A percentile compares a stretch with the other conserved stretches of the same genome.
These are phyloP conservation scores for Pseudogymnoascus sp. DNA, from an alignment of 2,329 filamentous ascomycete genomes.

Conservation along the genomic window DNA sequence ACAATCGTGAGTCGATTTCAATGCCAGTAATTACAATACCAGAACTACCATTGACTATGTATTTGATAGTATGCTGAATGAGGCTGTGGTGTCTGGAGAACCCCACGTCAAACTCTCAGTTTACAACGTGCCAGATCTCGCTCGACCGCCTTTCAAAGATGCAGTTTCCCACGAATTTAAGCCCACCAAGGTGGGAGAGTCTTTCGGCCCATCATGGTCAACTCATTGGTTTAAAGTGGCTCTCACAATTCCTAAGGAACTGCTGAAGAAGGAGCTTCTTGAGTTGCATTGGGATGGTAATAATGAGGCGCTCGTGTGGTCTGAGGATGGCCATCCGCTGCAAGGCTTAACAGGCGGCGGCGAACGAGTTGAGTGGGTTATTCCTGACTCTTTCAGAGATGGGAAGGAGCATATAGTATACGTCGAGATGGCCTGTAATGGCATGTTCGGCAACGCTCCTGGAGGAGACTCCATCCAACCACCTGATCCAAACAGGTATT, in stretches of 20 bases:
- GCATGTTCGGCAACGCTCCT: conserved; percentile 91
- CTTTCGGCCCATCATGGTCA: conserved; percentile 90
- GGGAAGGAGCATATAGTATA: conserved; percentile 85
- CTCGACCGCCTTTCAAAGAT: conserved; percentile 79
- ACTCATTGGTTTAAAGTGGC: conserved; percentile 94
- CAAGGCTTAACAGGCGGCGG: conserved; percentile 88
- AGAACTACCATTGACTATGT: conserved; percentile 12
- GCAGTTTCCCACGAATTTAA: conserved; percentile 69
- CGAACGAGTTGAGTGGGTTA: conserved; percentile 84
- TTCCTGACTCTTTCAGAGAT: conserved; percentile 74
- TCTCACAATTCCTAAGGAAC: conserved; percentile 66
- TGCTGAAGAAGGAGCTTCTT: conserved; percentile 71
- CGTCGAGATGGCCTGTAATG: conserved; percentile 97
- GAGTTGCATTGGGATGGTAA: conserved; percentile 95
- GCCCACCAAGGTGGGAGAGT: conserved; percentile 65
- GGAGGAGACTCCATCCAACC: conserved; percentile 83
- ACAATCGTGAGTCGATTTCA: conserved; percentile 49
- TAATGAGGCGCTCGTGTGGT: conserved; percentile 94
- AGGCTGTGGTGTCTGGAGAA: conserved; percentile 58
- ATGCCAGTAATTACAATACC: conserved; percentile 16
- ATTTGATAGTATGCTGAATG: conserved; percentile 57
- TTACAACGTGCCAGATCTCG: conserved; percentile 73
- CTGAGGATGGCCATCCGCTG: conserved; percentile 76
- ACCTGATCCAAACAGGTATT: conserved; percentile 77
- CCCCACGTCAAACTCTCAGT: conserved; percentile 78